phyloP scores from a whole-genome alignment of 2,329 filamentous ascomycete species.

The Neonectria coccinea region DNA sequence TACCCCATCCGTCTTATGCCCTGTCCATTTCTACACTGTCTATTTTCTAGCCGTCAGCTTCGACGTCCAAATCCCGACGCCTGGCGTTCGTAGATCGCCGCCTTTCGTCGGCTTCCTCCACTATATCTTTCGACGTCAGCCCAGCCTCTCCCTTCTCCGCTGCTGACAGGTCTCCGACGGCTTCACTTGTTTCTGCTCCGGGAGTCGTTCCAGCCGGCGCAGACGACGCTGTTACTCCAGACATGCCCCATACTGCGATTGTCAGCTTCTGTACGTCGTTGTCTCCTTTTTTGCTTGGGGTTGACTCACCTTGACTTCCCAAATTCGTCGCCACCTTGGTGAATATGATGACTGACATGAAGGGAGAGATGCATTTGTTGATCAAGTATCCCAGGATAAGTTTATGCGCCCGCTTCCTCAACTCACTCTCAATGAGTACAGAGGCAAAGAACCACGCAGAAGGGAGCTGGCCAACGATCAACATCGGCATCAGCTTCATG shows the following conservation, averaged over 20 bases:
- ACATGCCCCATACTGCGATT: constrained; percentile 37
- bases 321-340: constrained; percentile 41
- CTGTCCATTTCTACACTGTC: neutral
- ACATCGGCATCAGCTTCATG: constrained; percentile 37
- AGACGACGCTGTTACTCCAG: constrained; percentile 38
- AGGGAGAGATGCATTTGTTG: constrained; percentile 37
- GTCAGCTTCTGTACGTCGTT: neutral
- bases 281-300: too few relatives aligned
- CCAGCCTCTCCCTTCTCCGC: constrained; percentile 30
- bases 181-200: neutral
- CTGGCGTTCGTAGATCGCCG: neutral
- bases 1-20: too few relatives aligned
- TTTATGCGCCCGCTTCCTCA: constrained; percentile 35
- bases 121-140: neutral
- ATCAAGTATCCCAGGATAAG: constrained; percentile 34
- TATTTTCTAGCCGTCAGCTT: neutral
- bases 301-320: constrained; percentile 33
- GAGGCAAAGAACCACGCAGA: constrained; percentile 38
- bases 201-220: constrained; percentile 16
- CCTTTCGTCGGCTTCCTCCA: neutral
- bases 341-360: constrained; percentile 42
- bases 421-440: constrained; percentile 29
- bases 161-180: constrained; percentile 15
- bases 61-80: neutral
- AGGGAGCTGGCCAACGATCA: constrained; percentile 32